Evolutionary conservation across 495 filamentous ascomycete species (phyloP), one percentile per base, ranked within the genome.

Genomic region (Monascus purpureus): DNA sequence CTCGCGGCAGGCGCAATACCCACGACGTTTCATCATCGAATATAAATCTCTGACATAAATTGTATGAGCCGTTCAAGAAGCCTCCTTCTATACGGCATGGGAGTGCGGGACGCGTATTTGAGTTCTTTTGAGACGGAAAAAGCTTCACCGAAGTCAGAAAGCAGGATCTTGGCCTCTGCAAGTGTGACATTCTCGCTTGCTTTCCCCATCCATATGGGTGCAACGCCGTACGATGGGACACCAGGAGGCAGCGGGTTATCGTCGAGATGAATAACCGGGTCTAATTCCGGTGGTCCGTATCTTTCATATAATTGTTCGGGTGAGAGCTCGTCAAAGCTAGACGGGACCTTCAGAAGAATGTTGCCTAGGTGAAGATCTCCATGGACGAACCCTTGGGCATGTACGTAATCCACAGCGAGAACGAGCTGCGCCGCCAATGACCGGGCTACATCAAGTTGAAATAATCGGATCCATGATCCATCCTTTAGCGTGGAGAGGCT

Each of bases 401-500:
- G 49, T 2, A 61, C 36, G 35, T 57, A 51, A 3, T 40, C 22
- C 16, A 63, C 39, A 7, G 36, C 53, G 28, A 52, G 32, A 2
- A 39, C 46, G 6, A 62, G 53, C 25, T 63, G 57, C 31, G 57
- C 57, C 1, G 53, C 53, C 8, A 65, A 35, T 16, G 57, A 44
- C 8, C 63, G 48, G 13, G 63, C 57, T 14, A 59, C 53, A 8
- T 59, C 43, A 20, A 63, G 33, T 37, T 55, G 49, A 33, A 65
- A 63, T 7, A 60, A 33, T 12, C 47, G 13, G n/a, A 37, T 46
- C 28, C 16, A 52, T 17, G 50, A 58, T 6, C 29, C 45, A 25
- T 57, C 34, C 29, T 50, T 55, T 22, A 38, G 40, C 9, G 43
- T 45, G 8, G 42, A 46, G 15, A 63, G 34, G 31, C 55, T 61